Percentiles rank a stretch among this genome's conserved stretches.
phyloP scores from a whole-genome alignment of 1,139 yeast species.

The Saccharomyces hybrid region DNA sequence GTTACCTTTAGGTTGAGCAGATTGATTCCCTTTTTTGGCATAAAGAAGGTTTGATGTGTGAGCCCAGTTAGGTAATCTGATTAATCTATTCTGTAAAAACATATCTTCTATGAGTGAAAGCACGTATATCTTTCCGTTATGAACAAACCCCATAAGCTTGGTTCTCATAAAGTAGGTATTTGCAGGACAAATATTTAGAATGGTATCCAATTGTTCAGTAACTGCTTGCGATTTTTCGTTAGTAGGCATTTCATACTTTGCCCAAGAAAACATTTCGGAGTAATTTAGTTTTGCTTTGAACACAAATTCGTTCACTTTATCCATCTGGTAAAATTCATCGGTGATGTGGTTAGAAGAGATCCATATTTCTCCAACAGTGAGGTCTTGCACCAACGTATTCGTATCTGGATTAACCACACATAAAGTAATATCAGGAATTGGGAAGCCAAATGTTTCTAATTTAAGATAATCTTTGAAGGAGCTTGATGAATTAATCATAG shows the following conservation, averaged over 20 bases:
- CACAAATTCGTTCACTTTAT: conserved; percentile 31
- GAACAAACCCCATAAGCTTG: conserved; percentile 81
- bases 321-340: conserved; percentile 32
- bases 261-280: conserved; percentile 24
- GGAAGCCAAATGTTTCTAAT: conserved; percentile 90
- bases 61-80: conserved; percentile 39
- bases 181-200: conserved; percentile 25
- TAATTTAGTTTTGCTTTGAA: conserved; percentile 30
- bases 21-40: not conserved
- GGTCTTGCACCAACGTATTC: conserved; percentile 77
- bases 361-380: conserved; percentile 97
- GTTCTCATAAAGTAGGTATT: conserved; percentile 63
- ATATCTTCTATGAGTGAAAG: conserved; percentile 89
- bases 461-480: conserved; percentile 43
- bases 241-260: conserved; percentile 8
- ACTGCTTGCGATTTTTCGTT: conserved; percentile 6
- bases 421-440: conserved; percentile 86
- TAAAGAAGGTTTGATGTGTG: conserved; percentile 28
- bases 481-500: conserved; percentile 28
- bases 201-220: conserved; percentile 25
- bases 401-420: conserved; percentile 91
- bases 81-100: conserved; percentile 57
- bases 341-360: conserved; percentile 36
- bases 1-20: not conserved
- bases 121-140: conserved; percentile 79